Evolutionary conservation across 106 monocot species (phyloP).

Genomic region (Acanthochlamys bracteata): DNA sequence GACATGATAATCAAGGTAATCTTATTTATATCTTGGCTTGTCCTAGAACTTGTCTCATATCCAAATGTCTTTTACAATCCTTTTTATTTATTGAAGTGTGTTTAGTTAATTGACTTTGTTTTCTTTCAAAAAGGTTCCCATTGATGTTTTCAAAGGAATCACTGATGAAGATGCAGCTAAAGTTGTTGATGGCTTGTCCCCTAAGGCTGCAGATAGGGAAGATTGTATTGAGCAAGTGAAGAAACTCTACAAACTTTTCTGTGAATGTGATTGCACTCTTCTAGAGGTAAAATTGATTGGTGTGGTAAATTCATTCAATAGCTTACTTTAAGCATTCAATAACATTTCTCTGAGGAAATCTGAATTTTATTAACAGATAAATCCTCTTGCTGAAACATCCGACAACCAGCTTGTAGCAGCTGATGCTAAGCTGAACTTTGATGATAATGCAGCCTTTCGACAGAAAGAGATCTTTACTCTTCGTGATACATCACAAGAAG

Average conservation of each 20-base stretch:
- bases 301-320: too few relatives aligned
- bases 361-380: constrained; percentile 37
- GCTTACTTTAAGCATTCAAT: too few relatives aligned
- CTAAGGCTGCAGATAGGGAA: constrained; percentile 70
- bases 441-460: constrained; percentile 94
- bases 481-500: constrained; percentile 88
- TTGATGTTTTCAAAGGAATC: constrained; percentile 95
- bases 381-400: constrained; percentile 93
- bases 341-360: neutral
- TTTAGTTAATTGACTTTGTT: constrained; percentile 3
- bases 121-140: constrained; percentile 49
- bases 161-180: constrained; percentile 97
- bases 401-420: constrained; percentile 85
- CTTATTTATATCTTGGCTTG: neutral
- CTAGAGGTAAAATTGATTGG: constrained; percentile 79
- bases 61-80: too few relatives aligned
- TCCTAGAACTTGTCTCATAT: too few relatives aligned
- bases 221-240: constrained; percentile 90
- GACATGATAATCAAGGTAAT: constrained; percentile 97
- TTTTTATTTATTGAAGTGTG: too few relatives aligned
- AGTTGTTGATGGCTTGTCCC: constrained; percentile 91
- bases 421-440: constrained; percentile 99
- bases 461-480: constrained; percentile 87
- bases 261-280: constrained; percentile 81
- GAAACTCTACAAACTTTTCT: constrained; percentile 85